Conservation (phyloP, 176 grass and related monocot genomes). For the Oryza longistaminata region DNA sequence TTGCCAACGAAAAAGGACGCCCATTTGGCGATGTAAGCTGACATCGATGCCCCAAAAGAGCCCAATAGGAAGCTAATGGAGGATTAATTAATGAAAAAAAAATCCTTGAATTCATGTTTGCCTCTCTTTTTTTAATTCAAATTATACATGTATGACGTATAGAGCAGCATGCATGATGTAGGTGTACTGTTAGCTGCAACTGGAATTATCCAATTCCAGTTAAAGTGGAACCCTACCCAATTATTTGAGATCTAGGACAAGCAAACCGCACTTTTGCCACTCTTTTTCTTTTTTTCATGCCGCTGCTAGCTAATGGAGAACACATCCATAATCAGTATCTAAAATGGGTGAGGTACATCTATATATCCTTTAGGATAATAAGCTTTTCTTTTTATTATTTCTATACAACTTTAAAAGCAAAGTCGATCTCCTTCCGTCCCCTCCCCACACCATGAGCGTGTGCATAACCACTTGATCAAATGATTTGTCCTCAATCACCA, state of each 20-base stretch:
- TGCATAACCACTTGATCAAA: too few relatives aligned
- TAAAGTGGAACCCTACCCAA: background rate
- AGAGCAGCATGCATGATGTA: background rate
- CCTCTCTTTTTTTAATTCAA: background rate
- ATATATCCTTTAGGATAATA: background rate
- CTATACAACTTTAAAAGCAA: too few relatives aligned
- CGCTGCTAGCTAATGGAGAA: background rate
- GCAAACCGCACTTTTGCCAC: conserved; percentile 5
- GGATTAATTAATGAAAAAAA: background rate
- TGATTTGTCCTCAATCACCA: too few relatives aligned
- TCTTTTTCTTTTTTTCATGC: background rate
- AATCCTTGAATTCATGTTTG: conserved; percentile 27
- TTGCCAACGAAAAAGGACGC: background rate
- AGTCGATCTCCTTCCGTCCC: too few relatives aligned
- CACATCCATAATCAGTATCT: background rate
- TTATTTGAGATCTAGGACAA: background rate
- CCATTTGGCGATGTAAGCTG: background rate
- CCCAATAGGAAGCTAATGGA: background rate
- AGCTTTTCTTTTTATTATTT: background rate
- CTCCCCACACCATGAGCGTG: too few relatives aligned
- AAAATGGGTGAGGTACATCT: background rate
- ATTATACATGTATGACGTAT: background rate
- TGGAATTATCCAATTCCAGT: background rate
- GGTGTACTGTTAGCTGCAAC: background rate
- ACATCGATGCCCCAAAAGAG: conserved; percentile 28